These are phyloP conservation scores for Fremontodendron californicum DNA, from an alignment of 345 rosid genomes.

Conservation along the genomic window DNA sequence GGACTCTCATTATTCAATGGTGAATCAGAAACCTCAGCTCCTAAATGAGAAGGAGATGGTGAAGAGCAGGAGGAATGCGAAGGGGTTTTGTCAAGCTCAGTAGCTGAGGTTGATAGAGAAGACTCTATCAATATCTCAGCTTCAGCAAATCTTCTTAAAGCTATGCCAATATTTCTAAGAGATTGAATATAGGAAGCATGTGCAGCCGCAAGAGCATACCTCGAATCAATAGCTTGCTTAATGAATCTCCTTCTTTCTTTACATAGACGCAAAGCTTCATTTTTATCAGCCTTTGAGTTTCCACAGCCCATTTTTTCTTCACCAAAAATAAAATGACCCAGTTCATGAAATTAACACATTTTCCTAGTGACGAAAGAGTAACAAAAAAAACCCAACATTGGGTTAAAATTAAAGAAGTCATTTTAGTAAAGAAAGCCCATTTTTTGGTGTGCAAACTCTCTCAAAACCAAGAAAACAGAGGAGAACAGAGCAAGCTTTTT, in stretches of 20 bases:
- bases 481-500: not conserved
- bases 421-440: not conserved
- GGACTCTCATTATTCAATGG: constrained; percentile 46
- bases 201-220: constrained; percentile 82
- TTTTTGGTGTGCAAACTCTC: not conserved
- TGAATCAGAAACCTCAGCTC: constrained; percentile 53
- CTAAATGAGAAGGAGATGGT: constrained; percentile 53
- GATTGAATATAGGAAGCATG: constrained; percentile 84
- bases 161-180: constrained; percentile 64
- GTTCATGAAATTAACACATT: constrained; percentile 25
- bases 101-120: constrained; percentile 61
- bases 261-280: constrained; percentile 66
- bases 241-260: constrained; percentile 46
- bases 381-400: not conserved
- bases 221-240: constrained; percentile 55
- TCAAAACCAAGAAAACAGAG: not conserved
- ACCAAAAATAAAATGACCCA: constrained; percentile 17
- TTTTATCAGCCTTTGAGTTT: constrained; percentile 55
- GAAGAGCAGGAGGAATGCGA: constrained; percentile 73
- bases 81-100: constrained; percentile 77
- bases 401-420: not conserved
- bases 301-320: constrained; percentile 61
- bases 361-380: not conserved
- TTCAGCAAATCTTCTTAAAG: constrained; percentile 75
- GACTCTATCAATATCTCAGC: constrained; percentile 36